Base-by-base conservation (phyloP, 768 basidiomycete genomes). In the Rhizopogon sp. region DNA sequence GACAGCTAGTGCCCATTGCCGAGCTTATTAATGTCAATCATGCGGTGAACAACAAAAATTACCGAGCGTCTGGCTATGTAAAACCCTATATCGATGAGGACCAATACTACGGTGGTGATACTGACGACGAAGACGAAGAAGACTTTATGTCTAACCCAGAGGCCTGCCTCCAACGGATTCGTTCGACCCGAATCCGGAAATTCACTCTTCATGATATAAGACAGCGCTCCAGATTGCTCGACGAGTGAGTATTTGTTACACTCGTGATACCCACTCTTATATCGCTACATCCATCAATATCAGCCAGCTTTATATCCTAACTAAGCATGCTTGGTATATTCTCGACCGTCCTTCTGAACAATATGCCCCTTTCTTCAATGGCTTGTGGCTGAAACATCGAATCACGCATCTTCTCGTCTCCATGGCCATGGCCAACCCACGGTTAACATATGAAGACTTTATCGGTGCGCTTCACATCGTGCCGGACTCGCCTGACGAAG, bases 251-350 rank as follows among this genome's bases (percentile, higher is more conserved):
- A 7, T 43, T 17, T 28, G n/a, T 53, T 37, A 37, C 39, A 39
- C 10, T 44, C 22, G 22, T 22, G 8, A 29, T 52, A 54, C n/a
- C 14, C n/a, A 39, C 37, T 41, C 3, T 16, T 13, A 9, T 6
- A 39, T 43, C 17, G 41, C 45, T 2, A 20, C 4, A 33, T 53
- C 60, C 70, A 60, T 7, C 1, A 50, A 35, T n/a, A 13, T 5
- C 50, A 88, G 87, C 22, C 81, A 82, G 56, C 77, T 88, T 2
- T 89, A 84, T 56, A 67, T 90, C 29, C 76, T 79, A 43, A 89
- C 88, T 0, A 43, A 72, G 43, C 65, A 69, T 65, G 85, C 87
- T 0, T 90, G 87, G 87, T 90, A 90, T 58, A 84, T 88, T 53
- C 73, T 90, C 2, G 74, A 76, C 10, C 56, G 57, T 2, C 84